Percentiles rank a stretch among this genome's conserved stretches.
These are phyloP conservation scores for Pseudogymnoascus sp. DNA, from an alignment of 2,329 filamentous ascomycete genomes.

Conservation along the genomic window DNA sequence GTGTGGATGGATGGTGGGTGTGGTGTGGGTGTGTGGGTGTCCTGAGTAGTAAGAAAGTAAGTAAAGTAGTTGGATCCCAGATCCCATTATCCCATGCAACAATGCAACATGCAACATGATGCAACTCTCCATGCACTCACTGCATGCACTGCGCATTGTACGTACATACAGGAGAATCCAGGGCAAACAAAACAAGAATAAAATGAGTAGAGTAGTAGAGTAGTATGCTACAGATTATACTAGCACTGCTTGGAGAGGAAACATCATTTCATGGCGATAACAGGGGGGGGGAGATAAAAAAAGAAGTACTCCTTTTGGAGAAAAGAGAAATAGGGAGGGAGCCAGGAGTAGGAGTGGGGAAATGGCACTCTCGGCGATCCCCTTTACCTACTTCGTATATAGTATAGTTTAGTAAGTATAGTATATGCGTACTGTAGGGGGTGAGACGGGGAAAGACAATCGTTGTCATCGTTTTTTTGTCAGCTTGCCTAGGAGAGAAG, in stretches of 20 bases:
- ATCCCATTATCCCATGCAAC: not conserved
- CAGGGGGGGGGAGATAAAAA: not conserved
- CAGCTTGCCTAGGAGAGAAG: not conserved
- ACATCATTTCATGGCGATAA: not conserved
- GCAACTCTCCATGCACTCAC: not conserved
- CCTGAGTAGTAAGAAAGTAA: not conserved
- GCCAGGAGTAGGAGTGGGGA: not conserved
- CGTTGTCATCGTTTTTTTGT: not conserved
- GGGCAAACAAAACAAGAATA: not conserved
- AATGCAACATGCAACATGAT: not conserved
- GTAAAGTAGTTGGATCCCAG: not conserved
- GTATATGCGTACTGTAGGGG: not conserved
- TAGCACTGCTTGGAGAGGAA: not conserved
- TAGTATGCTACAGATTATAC: not conserved
- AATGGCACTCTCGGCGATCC: not conserved
- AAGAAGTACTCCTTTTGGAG: not conserved
- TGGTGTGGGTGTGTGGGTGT: not conserved
- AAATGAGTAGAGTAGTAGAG: not conserved
- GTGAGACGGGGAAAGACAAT: not conserved
- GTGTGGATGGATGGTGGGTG: not conserved
- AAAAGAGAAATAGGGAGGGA: not conserved
- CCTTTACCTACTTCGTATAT: slow-evolving; percentile 9
- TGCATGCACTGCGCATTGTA: not conserved
- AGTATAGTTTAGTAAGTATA: not conserved
- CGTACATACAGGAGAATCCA: no score